Percentiles rank a stretch among this genome's conserved stretches.
Evolutionary conservation across 805 yeast species (phyloP).

Genomic region (Ogataea corticis): DNA sequence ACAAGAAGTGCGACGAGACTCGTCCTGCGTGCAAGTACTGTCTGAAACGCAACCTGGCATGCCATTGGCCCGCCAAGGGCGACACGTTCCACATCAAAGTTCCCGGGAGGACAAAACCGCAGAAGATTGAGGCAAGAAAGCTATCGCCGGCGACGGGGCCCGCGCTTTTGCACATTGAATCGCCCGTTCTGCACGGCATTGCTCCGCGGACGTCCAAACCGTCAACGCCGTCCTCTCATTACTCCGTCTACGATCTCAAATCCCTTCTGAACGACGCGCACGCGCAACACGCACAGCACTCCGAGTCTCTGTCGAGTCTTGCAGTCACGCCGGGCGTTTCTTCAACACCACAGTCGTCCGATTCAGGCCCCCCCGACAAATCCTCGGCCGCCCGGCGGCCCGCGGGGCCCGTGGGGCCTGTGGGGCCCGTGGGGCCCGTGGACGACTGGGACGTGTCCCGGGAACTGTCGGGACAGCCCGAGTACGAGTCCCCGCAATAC

Average conservation of each 20-base stretch:
- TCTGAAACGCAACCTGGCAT: slow-evolving; percentile 31
- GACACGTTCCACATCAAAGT: slow-evolving; percentile 18
- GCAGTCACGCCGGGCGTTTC: slow-evolving; percentile 10
- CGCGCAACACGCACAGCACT: slow-evolving; percentile 2
- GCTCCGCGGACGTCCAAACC: not conserved
- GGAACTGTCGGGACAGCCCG: not conserved
- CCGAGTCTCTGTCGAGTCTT: slow-evolving; percentile 1
- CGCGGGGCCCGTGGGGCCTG: too few species aligned
- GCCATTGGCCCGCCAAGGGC: slow-evolving; percentile 30
- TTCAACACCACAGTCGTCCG: slow-evolving; percentile 8
- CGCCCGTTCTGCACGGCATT: not conserved
- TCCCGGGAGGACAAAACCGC: slow-evolving; percentile 9
- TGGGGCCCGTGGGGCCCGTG: too few species aligned
- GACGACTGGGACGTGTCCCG: not conserved
- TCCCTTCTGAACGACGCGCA: slow-evolving; percentile 15
- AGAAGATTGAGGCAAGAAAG: not conserved
- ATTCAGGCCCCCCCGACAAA: not conserved
- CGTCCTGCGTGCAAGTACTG: slow-evolving; percentile 48
- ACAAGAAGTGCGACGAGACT: slow-evolving; percentile 54
- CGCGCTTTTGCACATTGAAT: not conserved
- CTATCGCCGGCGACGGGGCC: not conserved
- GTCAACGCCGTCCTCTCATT: slow-evolving; percentile 1
- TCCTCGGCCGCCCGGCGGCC: too few species aligned
- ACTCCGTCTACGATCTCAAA: slow-evolving; percentile 12
- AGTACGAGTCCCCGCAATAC: slow-evolving; percentile 15